Evolutionary conservation across 495 filamentous ascomycete genomes (phyloP), one percentile per base, ranked within the genome.

Genomic region (Immersiella caudata): DNA sequence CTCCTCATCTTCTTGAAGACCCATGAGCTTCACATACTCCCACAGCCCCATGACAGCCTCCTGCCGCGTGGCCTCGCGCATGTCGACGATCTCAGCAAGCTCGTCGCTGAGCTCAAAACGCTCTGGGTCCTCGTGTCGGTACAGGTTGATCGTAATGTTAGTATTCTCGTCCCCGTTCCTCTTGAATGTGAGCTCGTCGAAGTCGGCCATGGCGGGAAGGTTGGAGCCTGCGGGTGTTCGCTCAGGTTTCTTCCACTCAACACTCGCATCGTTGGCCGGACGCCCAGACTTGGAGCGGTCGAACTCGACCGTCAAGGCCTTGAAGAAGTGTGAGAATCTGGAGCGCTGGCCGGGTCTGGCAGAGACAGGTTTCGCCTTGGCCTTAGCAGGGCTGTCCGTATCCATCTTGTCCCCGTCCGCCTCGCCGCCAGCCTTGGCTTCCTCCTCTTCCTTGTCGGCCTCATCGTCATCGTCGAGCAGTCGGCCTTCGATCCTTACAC

Each of bases 311-410:
- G 86, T 91, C 73, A 99, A 89, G 8, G 88, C 83, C 77, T 96
- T 96, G 87, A 99, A 97, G 80, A 97, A 99, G 71, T 97, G 91
- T 26, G 95, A 97, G 78, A 99, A 89, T 64, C 90, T 87, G 33
- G 85, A 86, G 50, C 76, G 79, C 58, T 73, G 78, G 57, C 82
- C 83, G 8, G 76, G 74, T 64, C 52, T 79, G 29, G 80, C 86
- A 24, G 72, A 62, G 16, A 66, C 73, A 35, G 58, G 67, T 77
- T 75, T 79, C 36, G 70, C 65, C 68, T 81, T 83, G 68, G 75
- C 73, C 78, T 85, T 78, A 80, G 78, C 82, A 69, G 87, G 88
- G 51, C 85, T 81, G 25, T 91, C 89, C 80, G 88, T 83, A 11
- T 92, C 89, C 85, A 90, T 90, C 49, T 81, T 81, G 68, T 88